Evolutionary conservation across 2,329 filamentous ascomycete species (phyloP).

Genomic region (Zopfia rhizophila): DNA sequence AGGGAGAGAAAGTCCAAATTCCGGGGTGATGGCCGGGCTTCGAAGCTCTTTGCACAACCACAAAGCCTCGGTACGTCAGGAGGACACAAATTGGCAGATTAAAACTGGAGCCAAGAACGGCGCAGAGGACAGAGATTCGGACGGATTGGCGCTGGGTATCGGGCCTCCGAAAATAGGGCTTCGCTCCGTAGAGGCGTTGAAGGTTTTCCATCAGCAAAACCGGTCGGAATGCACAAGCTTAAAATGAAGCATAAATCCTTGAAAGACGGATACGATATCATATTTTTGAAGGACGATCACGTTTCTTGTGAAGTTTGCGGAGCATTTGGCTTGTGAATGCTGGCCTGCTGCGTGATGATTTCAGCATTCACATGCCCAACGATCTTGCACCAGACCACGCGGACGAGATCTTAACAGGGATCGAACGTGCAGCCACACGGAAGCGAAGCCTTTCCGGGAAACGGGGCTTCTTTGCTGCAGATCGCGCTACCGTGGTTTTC

Average conservation of each 20-base stretch:
- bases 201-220: background rate
- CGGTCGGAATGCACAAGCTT: constrained; percentile 12
- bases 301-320: too few species aligned
- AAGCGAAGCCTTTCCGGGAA: constrained; percentile 4
- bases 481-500: constrained; percentile 8
- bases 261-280: too few species aligned
- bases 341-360: background rate
- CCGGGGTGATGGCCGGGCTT: background rate
- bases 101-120: constrained; percentile 27
- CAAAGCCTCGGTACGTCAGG: constrained; percentile 14
- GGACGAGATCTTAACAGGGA: constrained; percentile 7
- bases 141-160: too few species aligned
- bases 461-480: background rate
- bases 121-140: too few species aligned
- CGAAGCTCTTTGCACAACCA: too few species aligned
- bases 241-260: too few species aligned
- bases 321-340: too few species aligned
- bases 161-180: constrained; percentile 12
- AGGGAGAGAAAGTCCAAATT: background rate
- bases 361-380: constrained; percentile 11
- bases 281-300: too few species aligned
- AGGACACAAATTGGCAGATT: constrained; percentile 10
- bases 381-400: constrained; percentile 7
- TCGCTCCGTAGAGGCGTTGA: background rate
- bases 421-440: constrained; percentile 10